Evolutionary conservation across 441 rosid genomes (phyloP).

Genomic region (Croton setiger): DNA sequence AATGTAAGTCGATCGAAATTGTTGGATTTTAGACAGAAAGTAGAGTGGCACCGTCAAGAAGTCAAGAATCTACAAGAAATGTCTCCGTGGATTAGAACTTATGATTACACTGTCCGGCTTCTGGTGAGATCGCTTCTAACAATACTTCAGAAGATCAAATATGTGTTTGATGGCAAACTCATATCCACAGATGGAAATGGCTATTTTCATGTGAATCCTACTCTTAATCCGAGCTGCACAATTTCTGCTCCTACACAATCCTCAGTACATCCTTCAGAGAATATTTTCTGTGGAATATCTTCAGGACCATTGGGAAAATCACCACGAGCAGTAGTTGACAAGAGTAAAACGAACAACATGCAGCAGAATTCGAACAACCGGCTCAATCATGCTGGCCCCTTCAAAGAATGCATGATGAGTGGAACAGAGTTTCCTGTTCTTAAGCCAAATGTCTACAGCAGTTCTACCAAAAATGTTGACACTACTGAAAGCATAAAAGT

Average conservation of each 20-base stretch:
- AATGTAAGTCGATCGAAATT: constrained; percentile 37
- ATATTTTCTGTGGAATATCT: constrained; percentile 27
- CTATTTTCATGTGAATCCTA: constrained; percentile 17
- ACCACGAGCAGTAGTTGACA: constrained; percentile 21
- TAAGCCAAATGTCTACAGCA: constrained; percentile 23
- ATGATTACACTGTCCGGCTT: constrained; percentile 54
- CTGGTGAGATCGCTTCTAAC: constrained; percentile 56
- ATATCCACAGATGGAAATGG: constrained; percentile 18
- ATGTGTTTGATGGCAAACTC: constrained; percentile 33
- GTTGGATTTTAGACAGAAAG: constrained; percentile 52
- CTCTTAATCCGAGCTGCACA: constrained; percentile 37
- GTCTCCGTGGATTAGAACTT: constrained; percentile 58
- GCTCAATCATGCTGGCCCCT: constrained; percentile 34
- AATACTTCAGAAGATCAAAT: constrained; percentile 47
- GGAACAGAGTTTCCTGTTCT: constrained; percentile 38
- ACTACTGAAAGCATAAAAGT: constrained; percentile 20
- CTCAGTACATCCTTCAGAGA: constrained; percentile 36
- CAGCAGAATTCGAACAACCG: constrained; percentile 28
- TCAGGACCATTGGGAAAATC: constrained; percentile 34
- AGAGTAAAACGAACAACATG: constrained; percentile 22
- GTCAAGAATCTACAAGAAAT: constrained; percentile 51
- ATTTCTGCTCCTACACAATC: constrained; percentile 39
- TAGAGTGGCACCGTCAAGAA: constrained; percentile 46
- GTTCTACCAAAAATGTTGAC: constrained; percentile 23
- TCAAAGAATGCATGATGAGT: constrained; percentile 44